Evolutionary conservation across 139 green algal species (phyloP), one percentile per base, ranked within the genome.

Genomic region (Picochlorum sp.): DNA sequence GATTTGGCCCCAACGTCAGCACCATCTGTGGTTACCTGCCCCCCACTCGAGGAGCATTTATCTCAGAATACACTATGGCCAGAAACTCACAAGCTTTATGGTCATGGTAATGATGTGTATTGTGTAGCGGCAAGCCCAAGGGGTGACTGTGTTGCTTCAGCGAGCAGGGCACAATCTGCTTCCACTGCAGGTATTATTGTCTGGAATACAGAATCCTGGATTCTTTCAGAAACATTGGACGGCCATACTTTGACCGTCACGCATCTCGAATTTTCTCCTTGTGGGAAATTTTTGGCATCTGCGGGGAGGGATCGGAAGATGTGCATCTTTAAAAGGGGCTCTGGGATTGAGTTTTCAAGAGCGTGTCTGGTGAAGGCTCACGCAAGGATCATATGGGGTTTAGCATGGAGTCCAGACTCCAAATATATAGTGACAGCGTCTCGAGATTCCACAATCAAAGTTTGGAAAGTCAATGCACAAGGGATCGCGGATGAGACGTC

Each of bases 31-130:
- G 41, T 89, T 4, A 34, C 58, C 20, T 71, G 67, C 2, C 87
- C 87, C 1, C 92, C 92, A 0, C 66, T 97, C 26, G 92, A 98
- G 69, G 93, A 98, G 80, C 84, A 96, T 66, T 82, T 98, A 21
- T 77, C 82, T 2, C 82, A 92, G 62, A 92, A 85, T 70, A 95
- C 86, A 23, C 81, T 96, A 64, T 96, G 90, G 90, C 90, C 90
- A 0, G 90, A 96, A 61, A 71, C 82, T 13, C 74, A 81, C 58
- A 98, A 98, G 86, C 83, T 98, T 64, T 98, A 97, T 65, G 93
- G 93, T 11, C 93, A 98, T 67, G 93, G 89, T 28, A 93, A 95
- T 76, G 84, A 97, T 26, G 52, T 97, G 16, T 89, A 81, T 69
- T 83, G 74, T 66, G 11, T 88, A 45, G 82, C 85, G 2, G 80